Evolutionary conservation across 495 filamentous ascomycete genomes (phyloP), one percentile per base, ranked within the genome.

Genomic region (Neurospora sublineolata): DNA sequence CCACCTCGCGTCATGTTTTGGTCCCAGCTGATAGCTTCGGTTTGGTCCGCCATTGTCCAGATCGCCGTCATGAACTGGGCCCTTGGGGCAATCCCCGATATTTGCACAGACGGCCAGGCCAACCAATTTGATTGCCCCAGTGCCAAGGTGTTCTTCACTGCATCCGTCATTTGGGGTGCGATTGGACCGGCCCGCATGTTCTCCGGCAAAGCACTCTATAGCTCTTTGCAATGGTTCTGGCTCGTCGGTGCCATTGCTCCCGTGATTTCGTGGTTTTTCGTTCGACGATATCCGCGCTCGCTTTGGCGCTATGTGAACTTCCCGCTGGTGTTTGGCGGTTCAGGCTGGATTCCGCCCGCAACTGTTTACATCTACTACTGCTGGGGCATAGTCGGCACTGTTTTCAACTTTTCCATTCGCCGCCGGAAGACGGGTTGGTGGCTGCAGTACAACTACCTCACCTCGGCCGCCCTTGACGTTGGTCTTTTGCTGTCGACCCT

Each of bases 361-460:
- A 89, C 87, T 1, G 85, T 88, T 2, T 86, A 89, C 68, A 91
- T 86, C 74, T 92, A 90, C 76, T 86, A 89, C 60, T 83, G 85
- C 73, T 92, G 90, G 90, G 89, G 88, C n/a, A 82, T 88, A 39
- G 86, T 91, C 23, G 91, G 90, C 3, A 83, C 86, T 69, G 58
- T 88, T 46, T 92, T 92, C 82, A 90, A 92, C 77, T 89, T 87
- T 77, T 87, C 80, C 69, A 86, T 92, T 72, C 83, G 87, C 44
- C 82, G 88, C 73, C 83, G 85, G 72, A 88, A 83, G 79, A 86
- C 83, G 39, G 89, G 89, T 39, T 92, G 90, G 90, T 92, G 89
- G 90, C 83, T 89, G 82, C 87, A 89, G 73, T 93, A 92, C 79
- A 94, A 93, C 82, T 94, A 93, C 77, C 83, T 93, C 74, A 86